Evolutionary conservation across 2,329 filamentous ascomycete genomes (phyloP).

Genomic region (Arthrobotrys pseudoclavata): DNA sequence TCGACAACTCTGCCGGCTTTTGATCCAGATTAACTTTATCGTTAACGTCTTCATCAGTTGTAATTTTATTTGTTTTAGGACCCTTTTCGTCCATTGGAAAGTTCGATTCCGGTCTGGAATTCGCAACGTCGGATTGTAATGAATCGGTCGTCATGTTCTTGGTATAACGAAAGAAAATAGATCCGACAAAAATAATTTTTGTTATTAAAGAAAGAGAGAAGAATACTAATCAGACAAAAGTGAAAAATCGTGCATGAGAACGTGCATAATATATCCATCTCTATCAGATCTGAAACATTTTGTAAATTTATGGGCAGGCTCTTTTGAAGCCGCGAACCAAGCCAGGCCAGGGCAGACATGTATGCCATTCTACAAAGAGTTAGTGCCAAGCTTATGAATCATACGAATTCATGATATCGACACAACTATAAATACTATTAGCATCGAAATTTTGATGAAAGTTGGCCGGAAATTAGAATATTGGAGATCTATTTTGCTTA

Average conservation of each 20-base stretch:
- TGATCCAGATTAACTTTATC: background rate
- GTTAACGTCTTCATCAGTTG: background rate
- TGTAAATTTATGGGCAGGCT: background rate
- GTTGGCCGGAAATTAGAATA: too few relatives aligned
- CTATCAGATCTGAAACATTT: background rate
- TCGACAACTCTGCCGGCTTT: background rate
- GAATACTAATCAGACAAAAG: background rate
- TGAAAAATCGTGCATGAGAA: background rate
- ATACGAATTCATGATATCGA: conserved; percentile 13
- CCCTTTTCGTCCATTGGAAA: conserved; percentile 13
- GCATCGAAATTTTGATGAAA: background rate
- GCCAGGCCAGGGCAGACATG: background rate
- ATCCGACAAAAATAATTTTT: too few relatives aligned
- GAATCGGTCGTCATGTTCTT: conserved; percentile 1
- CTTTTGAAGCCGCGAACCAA: background rate
- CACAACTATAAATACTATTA: background rate
- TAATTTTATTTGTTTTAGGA: background rate
- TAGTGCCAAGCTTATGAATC: conserved; percentile 18
- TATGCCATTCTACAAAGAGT: background rate
- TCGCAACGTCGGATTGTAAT: background rate
- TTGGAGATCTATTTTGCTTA: too few relatives aligned
- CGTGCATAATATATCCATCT: background rate
- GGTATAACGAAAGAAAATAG: background rate
- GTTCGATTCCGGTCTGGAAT: background rate
- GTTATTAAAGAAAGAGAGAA: background rate